Evolutionary conservation across 192 early-diverging fungal genomes (phyloP), one percentile per base, ranked within the genome.

Genomic region (Coemansia sp.): DNA sequence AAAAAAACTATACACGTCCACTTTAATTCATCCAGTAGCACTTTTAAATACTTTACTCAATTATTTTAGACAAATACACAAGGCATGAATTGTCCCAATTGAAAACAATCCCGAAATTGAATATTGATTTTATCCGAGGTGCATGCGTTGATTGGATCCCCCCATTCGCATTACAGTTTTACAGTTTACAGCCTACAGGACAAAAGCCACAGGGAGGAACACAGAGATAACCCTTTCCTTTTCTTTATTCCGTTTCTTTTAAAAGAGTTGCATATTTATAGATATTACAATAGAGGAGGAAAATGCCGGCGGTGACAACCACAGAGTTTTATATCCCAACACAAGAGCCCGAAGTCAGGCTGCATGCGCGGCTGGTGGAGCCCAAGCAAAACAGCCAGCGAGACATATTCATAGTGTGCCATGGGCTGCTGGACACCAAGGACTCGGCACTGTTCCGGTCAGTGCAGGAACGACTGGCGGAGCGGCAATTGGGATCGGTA

Each of bases 381-480:
- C 68, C 68, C 44, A 47, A 47, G 15, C 31, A 48, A 13, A 11
- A 41, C 28, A 25, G 20, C n/a, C 13, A 41, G 31, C 41, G 28
- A 15, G 56, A 53, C n/a, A 60, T 83, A 13, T 59, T 86, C n/a
- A 50, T 86, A 1, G 33, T 86, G 6, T 81, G 77, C 63, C 85
- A 86, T 50, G 85, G 85, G 8, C 67, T 86, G 52, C 58, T 84
- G 28, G 81, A 83, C 50, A 81, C 69, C 13, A 70, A 74, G 34
- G 53, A 79, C 22, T 62, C 78, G 4, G 63, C 69, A 9, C 58
- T 75, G 34, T 60, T 79, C 28, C 50, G 14, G 0, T 23, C 42
- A 15, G 34, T 86, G 25, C 72, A 78, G 19, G 36, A 9, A 36
- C 57, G 4, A 65, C 55, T 13, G 28, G 7, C 25, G 4, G 19